Base-by-base conservation (phyloP, 2,329 filamentous ascomycete species). In the Aspergillus alliaceus region DNA sequence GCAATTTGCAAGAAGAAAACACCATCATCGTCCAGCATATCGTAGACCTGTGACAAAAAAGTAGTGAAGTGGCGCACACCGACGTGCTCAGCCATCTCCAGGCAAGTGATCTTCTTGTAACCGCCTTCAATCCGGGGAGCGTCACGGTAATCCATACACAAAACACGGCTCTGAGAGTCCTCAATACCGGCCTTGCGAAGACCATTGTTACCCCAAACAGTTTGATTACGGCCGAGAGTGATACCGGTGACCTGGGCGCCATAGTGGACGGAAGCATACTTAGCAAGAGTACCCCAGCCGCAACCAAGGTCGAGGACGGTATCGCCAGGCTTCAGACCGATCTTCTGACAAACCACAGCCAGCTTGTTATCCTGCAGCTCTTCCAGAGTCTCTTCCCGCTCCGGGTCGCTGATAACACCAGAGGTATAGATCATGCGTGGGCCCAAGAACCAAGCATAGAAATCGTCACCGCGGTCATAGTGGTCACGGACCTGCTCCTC, bases 381-480 rank as follows among this genome's bases (percentile, higher is more conserved):
- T 79, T 99, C 95, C 25, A 99, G 88, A 32, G 87, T 86, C 80
- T 98, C 95, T 79, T 98, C 95, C 65, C 83, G 84, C 77, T 88
- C 87, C 75, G 90, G 85, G 76, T 98, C 92, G 60, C 90, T 89
- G 73, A 99, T 96, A 69, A 99, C 82, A 69, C 95, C 95, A 51
- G 91, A 96, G 51, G 95, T 99, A 82, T 98, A 98, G 78, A 98
- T 91, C 95, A 98, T 99, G 72, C 93, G 93, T 58, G 93, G 93
- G 60, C 95, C 95, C 62, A 98, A 86, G 84, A 98, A 98, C 92
- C 93, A 99, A 75, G 86, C 89, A 82, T 99, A 99, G 80, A 97
- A 96, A 79, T 98, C 95, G 75, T 99, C 92, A 72, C 95, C 95
- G 64, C 92, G 89, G 83, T 98, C 95, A 78, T 99, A 99, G 82